These are phyloP conservation scores for Colletotrichum nymphaeae DNA, from an alignment of 2,329 filamentous ascomycete species.

Conservation along the genomic window DNA sequence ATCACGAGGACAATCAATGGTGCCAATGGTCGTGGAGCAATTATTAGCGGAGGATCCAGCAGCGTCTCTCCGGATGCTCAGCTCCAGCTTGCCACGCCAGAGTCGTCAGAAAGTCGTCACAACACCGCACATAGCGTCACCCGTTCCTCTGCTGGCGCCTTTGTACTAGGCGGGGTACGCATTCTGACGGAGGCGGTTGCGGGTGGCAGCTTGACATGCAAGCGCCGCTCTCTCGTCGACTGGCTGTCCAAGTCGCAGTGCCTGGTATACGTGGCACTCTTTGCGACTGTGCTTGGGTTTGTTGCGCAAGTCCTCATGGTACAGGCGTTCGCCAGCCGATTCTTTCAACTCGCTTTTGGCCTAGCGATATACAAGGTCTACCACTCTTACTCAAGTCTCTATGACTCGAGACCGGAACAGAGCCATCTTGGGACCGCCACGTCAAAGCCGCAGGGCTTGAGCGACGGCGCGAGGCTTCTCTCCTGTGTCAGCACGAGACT, in stretches of 20 bases:
- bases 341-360: slow-evolving; percentile 19
- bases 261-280: not conserved
- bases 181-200: not conserved
- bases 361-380: slow-evolving; percentile 6
- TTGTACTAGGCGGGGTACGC: not conserved
- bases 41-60: not conserved
- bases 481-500: slow-evolving; percentile 32
- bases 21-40: not conserved
- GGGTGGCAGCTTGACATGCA: not conserved
- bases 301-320: not conserved
- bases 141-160: not conserved
- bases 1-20: not conserved
- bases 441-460: slow-evolving; percentile 24
- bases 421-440: slow-evolving; percentile 27
- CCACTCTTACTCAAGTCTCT: slow-evolving; percentile 10
- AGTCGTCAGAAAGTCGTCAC: not conserved
- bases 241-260: not conserved
- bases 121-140: not conserved
- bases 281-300: not conserved
- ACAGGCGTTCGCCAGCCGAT: not conserved
- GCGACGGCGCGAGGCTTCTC: slow-evolving; percentile 29
- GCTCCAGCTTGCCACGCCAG: not conserved
- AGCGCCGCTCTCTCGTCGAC: not conserved
- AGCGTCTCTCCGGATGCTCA: not conserved
- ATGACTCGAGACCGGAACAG: slow-evolving; percentile 33